These are phyloP conservation scores for Suhomyces chickasaworum DNA, from an alignment of 1,139 yeast species.

Conservation along the genomic window DNA sequence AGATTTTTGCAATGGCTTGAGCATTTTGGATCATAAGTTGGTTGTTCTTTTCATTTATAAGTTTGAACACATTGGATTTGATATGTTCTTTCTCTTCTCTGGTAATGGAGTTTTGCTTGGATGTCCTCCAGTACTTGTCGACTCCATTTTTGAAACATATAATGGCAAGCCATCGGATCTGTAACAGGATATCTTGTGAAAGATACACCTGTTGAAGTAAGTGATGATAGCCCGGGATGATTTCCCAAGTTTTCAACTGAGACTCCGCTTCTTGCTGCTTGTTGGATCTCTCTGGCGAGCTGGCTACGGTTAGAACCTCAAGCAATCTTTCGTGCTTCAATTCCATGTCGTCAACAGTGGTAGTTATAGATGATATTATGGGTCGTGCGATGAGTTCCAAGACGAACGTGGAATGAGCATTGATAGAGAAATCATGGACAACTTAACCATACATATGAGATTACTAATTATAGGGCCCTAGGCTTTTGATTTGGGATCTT, in stretches of 20 bases:
- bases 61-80: slow-evolving; percentile 56
- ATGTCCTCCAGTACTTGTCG: slow-evolving; percentile 79
- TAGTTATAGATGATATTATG: not conserved
- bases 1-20: slow-evolving; percentile 73
- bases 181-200: slow-evolving; percentile 57
- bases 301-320: slow-evolving; percentile 48
- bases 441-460: too few species aligned
- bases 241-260: slow-evolving; percentile 70
- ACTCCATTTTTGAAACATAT: slow-evolving; percentile 88
- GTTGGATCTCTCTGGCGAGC: slow-evolving; percentile 47
- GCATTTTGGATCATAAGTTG: slow-evolving; percentile 83
- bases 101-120: slow-evolving; percentile 56
- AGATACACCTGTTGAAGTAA: slow-evolving; percentile 63
- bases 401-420: not conserved
- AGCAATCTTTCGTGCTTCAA: slow-evolving; percentile 20
- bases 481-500: too few species aligned
- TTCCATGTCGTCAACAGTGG: slow-evolving; percentile 13
- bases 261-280: slow-evolving; percentile 66
- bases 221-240: slow-evolving; percentile 59
- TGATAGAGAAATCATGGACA: too few species aligned
- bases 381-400: slow-evolving; percentile 7
- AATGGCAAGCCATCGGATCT: slow-evolving; percentile 81
- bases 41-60: slow-evolving; percentile 68
- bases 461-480: too few species aligned
- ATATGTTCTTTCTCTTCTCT: slow-evolving; percentile 73